Conservation (phyloP, 2,329 filamentous ascomycete species). For the Nannizzia gypsea region DNA sequence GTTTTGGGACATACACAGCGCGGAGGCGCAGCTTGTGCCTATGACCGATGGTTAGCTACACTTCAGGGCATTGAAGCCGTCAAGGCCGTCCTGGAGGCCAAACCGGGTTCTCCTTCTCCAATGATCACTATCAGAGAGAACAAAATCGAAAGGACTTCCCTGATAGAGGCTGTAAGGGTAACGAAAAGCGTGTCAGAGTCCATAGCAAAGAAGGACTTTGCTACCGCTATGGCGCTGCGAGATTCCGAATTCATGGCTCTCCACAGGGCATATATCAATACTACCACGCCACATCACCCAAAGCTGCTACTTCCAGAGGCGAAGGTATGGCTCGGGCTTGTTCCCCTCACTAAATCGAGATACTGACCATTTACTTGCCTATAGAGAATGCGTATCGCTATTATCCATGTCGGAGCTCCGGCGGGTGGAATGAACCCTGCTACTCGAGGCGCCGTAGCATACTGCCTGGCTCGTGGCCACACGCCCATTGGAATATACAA, state of each 20-base stretch:
- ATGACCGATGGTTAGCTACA: constrained; percentile 86
- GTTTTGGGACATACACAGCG: constrained; percentile 95
- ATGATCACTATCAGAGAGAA: constrained; percentile 97
- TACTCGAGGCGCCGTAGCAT: constrained; percentile 81
- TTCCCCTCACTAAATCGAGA: not conserved
- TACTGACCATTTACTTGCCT: not conserved
- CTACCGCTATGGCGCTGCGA: constrained; percentile 71
- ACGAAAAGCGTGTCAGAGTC: constrained; percentile 75
- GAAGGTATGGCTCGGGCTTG: constrained; percentile 41
- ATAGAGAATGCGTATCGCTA: constrained; percentile 80
- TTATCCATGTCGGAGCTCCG: constrained; percentile 92
- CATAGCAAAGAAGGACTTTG: constrained; percentile 77
- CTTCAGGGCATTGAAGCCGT: constrained; percentile 91
- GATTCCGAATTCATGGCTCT: constrained; percentile 93
- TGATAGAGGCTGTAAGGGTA: constrained; percentile 77
- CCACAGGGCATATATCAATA: constrained; percentile 81
- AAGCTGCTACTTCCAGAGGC: constrained; percentile 55
- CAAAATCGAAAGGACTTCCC: constrained; percentile 81
- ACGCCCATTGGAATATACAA: constrained; percentile 89
- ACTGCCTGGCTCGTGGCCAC: constrained; percentile 85
- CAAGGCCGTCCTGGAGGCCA: constrained; percentile 78
- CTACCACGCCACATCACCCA: constrained; percentile 67
- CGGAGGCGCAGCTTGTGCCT: constrained; percentile 82
- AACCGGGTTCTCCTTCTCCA: constrained; percentile 76
- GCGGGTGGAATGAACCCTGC: constrained; percentile 98